Evolutionary conservation across 2,329 filamentous ascomycete species (phyloP).

Genomic region (Thielaviopsis musarum): DNA sequence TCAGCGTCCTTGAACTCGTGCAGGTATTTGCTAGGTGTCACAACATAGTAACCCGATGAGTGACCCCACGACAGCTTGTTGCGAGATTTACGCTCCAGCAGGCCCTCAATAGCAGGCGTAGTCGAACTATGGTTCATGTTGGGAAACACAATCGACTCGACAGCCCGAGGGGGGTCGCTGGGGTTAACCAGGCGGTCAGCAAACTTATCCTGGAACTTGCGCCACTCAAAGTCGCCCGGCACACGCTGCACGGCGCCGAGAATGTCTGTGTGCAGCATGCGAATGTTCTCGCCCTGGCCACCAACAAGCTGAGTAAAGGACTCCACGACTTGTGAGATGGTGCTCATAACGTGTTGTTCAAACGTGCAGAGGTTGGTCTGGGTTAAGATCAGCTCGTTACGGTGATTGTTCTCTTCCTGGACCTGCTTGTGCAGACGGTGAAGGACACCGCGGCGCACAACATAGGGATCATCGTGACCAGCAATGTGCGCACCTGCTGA

Average conservation of each 20-base stretch:
- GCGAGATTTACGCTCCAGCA: slow-evolving; percentile 77
- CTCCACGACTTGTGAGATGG: slow-evolving; percentile 65
- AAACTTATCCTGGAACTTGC: slow-evolving; percentile 60
- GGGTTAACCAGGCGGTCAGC: slow-evolving; percentile 61
- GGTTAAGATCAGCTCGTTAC: slow-evolving; percentile 78
- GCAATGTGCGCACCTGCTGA: slow-evolving; percentile 55
- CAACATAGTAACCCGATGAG: slow-evolving; percentile 71
- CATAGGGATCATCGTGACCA: slow-evolving; percentile 69
- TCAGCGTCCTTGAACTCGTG: slow-evolving; percentile 96
- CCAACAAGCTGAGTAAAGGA: slow-evolving; percentile 69
- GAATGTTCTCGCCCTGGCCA: slow-evolving; percentile 66
- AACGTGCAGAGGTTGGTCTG: slow-evolving; percentile 81
- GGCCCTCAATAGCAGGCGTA: slow-evolving; percentile 70
- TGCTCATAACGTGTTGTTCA: slow-evolving; percentile 69
- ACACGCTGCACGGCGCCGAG: slow-evolving; percentile 60
- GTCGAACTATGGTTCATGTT: slow-evolving; percentile 76
- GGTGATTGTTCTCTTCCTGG: slow-evolving; percentile 88
- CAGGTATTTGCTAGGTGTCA: slow-evolving; percentile 73
- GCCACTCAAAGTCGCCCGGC: slow-evolving; percentile 80
- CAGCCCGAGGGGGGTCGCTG: slow-evolving; percentile 51
- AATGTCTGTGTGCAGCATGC: slow-evolving; percentile 71
- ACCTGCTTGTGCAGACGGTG: slow-evolving; percentile 83
- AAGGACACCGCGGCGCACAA: slow-evolving; percentile 64
- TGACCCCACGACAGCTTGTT: slow-evolving; percentile 67
- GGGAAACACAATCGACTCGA: slow-evolving; percentile 63